Percentiles rank a stretch among this genome's conserved stretches.
Conservation (phyloP, 1,284 basidiomycete species). For the Chalciporus piperatoides region DNA sequence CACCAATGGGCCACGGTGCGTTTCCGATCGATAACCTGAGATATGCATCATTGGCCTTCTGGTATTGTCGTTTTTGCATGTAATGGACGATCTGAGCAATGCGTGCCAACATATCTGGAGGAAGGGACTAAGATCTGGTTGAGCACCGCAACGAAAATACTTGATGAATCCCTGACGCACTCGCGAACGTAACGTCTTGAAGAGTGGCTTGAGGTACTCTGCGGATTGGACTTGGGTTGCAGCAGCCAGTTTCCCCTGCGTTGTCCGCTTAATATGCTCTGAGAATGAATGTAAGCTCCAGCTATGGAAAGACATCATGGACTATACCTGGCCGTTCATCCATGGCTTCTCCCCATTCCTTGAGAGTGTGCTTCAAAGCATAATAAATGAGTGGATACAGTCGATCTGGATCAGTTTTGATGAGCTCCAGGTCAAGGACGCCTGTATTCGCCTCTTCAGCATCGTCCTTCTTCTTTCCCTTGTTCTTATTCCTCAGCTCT, state of each 20-base stretch:
- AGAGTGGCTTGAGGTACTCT: conserved; percentile 95
- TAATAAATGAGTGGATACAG: conserved; percentile 98
- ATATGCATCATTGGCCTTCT: conserved; percentile 95
- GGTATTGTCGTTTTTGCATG: conserved; percentile 94
- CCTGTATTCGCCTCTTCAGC: conserved; percentile 46
- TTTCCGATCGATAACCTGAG: conserved; percentile 96
- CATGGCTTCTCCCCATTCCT: conserved; percentile 96
- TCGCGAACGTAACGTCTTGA: conserved; percentile 83
- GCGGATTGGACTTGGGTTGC: conserved; percentile 96
- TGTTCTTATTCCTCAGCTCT: conserved; percentile 59
- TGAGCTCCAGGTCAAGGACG: conserved; percentile 72
- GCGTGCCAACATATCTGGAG: conserved; percentile 81
- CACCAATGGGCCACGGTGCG: conserved; percentile 99
- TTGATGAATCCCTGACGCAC: conserved; percentile 44
- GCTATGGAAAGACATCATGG: neutral
- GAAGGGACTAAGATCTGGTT: conserved; percentile 57
- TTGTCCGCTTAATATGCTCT: conserved; percentile 81
- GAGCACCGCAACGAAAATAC: conserved; percentile 9
- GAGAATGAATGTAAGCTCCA: conserved; percentile 9
- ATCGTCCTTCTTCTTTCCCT: conserved; percentile 64
- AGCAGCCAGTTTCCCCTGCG: conserved; percentile 90
- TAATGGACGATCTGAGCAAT: conserved; percentile 95
- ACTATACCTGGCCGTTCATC: conserved; percentile 78
- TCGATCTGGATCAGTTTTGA: conserved; percentile 94
- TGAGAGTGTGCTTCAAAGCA: conserved; percentile 86